Evolutionary conservation across 768 basidiomycete genomes (phyloP), one percentile per base, ranked within the genome.

Genomic region (Collybiopsis luxurians): DNA sequence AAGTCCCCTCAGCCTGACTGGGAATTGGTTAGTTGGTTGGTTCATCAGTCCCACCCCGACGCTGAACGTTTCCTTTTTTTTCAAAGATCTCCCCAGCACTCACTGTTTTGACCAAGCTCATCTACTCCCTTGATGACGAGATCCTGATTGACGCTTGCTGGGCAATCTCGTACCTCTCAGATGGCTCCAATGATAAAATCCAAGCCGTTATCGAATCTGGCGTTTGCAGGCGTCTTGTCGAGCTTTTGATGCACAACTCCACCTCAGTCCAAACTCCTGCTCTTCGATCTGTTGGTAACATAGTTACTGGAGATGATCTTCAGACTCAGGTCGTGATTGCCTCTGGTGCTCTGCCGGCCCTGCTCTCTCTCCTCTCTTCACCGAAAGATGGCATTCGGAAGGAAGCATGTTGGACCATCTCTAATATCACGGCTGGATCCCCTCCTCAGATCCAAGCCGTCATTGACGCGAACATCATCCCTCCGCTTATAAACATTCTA

Each of bases 381-480:
- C 92, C 95, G 27, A 99, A 99, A 77, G 97, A 99, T 62, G 97
- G 95, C 46, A 99, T 99, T 67, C 84, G 96, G 66, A 99, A 99
- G 79, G 96, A 99, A 73, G 96, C 97, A 24, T 99, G 97, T 76
- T 99, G 97, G 97, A 99, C 97, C 17, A 98, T 99, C 67, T 97
- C 94, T 46, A 99, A 99, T 74, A 83, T 99, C 69, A 99, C 97
- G 46, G 97, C 97, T 36, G 97, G 97, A 45, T 93, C 91, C 46
- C 93, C 97, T 23, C 88, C 89, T 64, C 97, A 99, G 75, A 99
- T 99, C 65, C 96, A 98, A 73, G 79, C 92, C 52, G 89, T 98
- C 66, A 94, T 99, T 62, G 97, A 99, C 64, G 97, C 97, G 69
- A 95, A 98, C 67, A 95, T 99, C 67, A 87, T 98, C 58, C 96